A percentile compares a stretch with the other conserved stretches of the same genome.
These are phyloP conservation scores for Agaricales sp. DNA, from an alignment of 1,284 basidiomycete genomes.

Conservation along the genomic window DNA sequence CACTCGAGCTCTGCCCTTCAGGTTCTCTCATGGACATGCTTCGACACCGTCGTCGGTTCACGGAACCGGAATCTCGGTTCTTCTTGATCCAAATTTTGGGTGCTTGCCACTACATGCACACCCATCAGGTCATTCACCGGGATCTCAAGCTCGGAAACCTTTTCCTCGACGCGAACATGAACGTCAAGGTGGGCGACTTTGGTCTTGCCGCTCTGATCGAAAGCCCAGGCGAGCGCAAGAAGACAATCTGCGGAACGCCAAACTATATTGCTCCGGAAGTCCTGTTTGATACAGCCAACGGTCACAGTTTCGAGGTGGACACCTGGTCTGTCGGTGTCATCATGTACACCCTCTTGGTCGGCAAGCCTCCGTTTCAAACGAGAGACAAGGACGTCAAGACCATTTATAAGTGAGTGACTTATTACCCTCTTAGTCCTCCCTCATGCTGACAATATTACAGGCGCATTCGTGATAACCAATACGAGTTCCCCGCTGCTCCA, in stretches of 20 bases:
- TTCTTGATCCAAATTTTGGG: slow-evolving; percentile 93
- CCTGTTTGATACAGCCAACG: slow-evolving; percentile 89
- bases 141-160: slow-evolving; percentile 95
- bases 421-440: background rate
- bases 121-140: slow-evolving; percentile 90
- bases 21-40: slow-evolving; percentile 91
- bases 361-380: slow-evolving; percentile 95
- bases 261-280: slow-evolving; percentile 99
- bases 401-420: slow-evolving; percentile 69
- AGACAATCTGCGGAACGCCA: slow-evolving; percentile 97
- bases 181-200: slow-evolving; percentile 96
- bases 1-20: slow-evolving; percentile 84
- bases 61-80: slow-evolving; percentile 88
- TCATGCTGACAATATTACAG: slow-evolving; percentile 27
- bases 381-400: slow-evolving; percentile 81
- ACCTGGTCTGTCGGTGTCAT: slow-evolving; percentile 98
- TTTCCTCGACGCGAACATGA: slow-evolving; percentile 88
- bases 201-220: slow-evolving; percentile 95
- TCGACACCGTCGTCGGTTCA: slow-evolving; percentile 78
- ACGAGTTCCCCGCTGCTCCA: slow-evolving; percentile 79
- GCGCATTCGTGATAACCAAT: slow-evolving; percentile 89
- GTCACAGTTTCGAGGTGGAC: slow-evolving; percentile 97
- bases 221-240: slow-evolving; percentile 93
- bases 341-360: slow-evolving; percentile 89
- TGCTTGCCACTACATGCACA: slow-evolving; percentile 96